Evolutionary conservation across 169 alveolate genomes (phyloP), one percentile per base, ranked within the genome.

Genomic region (Babesia microti): DNA sequence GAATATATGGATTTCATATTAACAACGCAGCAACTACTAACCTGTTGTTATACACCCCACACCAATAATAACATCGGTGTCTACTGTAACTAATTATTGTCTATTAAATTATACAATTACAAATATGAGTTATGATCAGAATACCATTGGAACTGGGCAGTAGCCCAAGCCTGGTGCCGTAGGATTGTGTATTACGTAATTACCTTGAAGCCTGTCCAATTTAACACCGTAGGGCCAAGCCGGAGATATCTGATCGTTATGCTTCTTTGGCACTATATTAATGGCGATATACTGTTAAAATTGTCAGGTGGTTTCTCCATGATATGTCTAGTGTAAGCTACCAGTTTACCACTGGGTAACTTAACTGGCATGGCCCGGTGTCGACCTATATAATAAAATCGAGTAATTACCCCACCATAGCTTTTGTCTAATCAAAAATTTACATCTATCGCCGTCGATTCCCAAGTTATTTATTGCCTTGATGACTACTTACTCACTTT

Each of bases 401-500:
- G 6, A 15, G 17, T 6, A 6, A 34, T n/a, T 44, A 26, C 83
- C 87, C 79, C 79, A 71, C 90, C 90, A 82, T 26, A 82, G 75
- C 56, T 76, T 79, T 61, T 78, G 88, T 29, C 90, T 51, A 11
- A 82, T 82, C 28, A 82, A 66, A 40, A 82, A 82, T 53, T 82
- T 82, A 47, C 90, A 82, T 12, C 87, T 68, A 23, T 82, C 90
- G 5, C 88, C 88, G 65, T 82, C 90, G 21, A 82, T 75, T 11
- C 85, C 90, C 18, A 79, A 72, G 7, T 81, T 65, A 46, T 79
- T 82, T 21, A 78, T 59, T 14, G 88, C 85, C 79, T 73, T 63
- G 0, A 21, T 18, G 17, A 23, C 34, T 12, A 6, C n/a, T 4
- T 18, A 4, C 54, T 12, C 37, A 68, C 84, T 52, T 68, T 66